These are phyloP conservation scores for Trichosporon asahii DNA, from an alignment of 1,284 basidiomycete genomes.

Conservation along the genomic window DNA sequence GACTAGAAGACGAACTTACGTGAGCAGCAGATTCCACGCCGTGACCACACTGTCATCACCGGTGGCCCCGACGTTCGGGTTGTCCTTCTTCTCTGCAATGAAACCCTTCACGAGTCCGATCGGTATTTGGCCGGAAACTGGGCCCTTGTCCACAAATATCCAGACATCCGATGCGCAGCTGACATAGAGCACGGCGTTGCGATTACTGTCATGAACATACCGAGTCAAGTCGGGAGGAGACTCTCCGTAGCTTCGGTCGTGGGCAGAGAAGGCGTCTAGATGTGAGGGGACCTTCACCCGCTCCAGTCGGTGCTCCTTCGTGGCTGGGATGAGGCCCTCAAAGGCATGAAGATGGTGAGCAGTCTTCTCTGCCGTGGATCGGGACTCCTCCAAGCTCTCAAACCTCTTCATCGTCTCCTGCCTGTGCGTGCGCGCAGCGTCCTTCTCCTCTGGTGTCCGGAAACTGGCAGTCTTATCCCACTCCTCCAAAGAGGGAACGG, in stretches of 20 bases:
- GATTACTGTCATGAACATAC: background rate
- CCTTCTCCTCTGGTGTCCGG: background rate
- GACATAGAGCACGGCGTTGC: conserved; percentile 23
- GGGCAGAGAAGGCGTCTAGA: conserved; percentile 36
- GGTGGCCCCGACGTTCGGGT: conserved; percentile 30
- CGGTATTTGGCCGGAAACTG: conserved; percentile 40
- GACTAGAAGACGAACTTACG: conserved; percentile 26
- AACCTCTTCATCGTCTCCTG: conserved; percentile 6
- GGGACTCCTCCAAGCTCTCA: conserved; percentile 23
- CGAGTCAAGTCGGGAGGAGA: conserved; percentile 2
- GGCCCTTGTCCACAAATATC: conserved; percentile 34
- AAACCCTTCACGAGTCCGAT: conserved; percentile 32
- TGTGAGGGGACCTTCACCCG: conserved; percentile 30
- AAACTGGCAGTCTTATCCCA: conserved; percentile 21
- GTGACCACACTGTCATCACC: conserved; percentile 30
- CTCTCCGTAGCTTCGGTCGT: conserved; percentile 17
- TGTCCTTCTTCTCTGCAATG: conserved; percentile 34
- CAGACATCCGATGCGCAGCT: conserved; percentile 40
- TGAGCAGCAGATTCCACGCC: conserved; percentile 36
- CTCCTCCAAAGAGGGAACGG: conserved; percentile 27
- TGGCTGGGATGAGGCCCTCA: conserved; percentile 18
- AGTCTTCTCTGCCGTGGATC: conserved; percentile 12
- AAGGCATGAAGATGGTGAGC: conserved; percentile 38
- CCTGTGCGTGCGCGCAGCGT: background rate
- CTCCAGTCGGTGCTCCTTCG: conserved; percentile 24